A percentile compares a stretch with the other conserved stretches of the same genome.
Conservation (phyloP, 805 yeast species). For the Wickerhamomyces rabaulensis region DNA sequence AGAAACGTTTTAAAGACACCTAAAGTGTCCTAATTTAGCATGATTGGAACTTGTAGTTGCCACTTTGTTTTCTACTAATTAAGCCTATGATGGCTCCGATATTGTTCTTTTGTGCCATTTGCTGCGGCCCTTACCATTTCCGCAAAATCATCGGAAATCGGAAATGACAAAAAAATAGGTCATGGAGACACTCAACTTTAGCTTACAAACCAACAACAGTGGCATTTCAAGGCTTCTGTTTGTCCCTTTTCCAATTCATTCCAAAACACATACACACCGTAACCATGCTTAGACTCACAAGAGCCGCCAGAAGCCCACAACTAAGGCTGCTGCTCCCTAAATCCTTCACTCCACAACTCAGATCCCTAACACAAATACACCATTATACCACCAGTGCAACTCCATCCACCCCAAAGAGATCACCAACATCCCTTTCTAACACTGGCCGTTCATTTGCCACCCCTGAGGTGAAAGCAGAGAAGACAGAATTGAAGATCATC, state of each 20-base stretch:
- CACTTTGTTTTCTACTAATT: no score
- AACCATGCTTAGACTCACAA: neutral
- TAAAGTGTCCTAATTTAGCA: no score
- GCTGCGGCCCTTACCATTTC: neutral
- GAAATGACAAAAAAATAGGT: neutral
- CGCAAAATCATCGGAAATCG: neutral
- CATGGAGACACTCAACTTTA: neutral
- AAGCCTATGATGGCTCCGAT: neutral
- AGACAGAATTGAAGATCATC: constrained; percentile 5
- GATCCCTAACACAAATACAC: neutral
- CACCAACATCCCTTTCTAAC: constrained; percentile 8
- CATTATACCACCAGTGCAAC: neutral
- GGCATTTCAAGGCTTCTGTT: no score
- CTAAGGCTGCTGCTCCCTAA: neutral
- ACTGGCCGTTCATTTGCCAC: constrained; percentile 8
- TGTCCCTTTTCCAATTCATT: no score
- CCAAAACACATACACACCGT: neutral
- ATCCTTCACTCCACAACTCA: neutral
- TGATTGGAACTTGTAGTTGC: no score
- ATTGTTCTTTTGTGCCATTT: no score
- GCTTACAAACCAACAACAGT: neutral
- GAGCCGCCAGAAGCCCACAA: neutral
- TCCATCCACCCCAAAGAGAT: neutral
- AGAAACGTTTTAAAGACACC: neutral
- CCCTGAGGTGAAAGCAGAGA: neutral